Evolutionary conservation across 306 rosid species (phyloP), one percentile per base, ranked within the genome.

Genomic region (Glycine tomentella): DNA sequence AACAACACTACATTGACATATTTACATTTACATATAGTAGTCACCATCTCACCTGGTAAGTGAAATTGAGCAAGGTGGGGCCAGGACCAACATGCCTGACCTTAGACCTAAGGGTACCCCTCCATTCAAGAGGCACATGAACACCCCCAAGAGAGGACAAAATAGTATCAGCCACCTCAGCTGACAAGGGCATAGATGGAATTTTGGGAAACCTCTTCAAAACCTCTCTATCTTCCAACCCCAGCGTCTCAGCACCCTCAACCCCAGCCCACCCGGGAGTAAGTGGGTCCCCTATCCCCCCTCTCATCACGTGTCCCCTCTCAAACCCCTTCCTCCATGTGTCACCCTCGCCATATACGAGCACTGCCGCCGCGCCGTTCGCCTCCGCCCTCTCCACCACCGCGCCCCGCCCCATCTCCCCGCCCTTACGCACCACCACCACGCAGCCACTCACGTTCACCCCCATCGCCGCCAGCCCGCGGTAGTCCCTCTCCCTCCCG

Each of bases 231-330:
- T 95, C 88, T 5, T 86, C 91, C 80, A 80, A 78, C 17, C 85
- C 84, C 82, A 92, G 78, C 44, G 80, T 91, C 82, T 95, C 98
- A 7, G 89, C 92, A 8, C 93, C 98, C 1, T 87, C 93, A 58
- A 86, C 89, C 56, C 88, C 92, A 77, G 87, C 92, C 99, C 99
- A 95, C 25, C 98, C 99, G 2, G 99, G 99, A 68, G 82, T 90
- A 0, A 93, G 90, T 67, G 99, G 98, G 96, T 95, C 98, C 90
- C 99, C 99, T 25, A 87, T 72, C 7, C 97, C 99, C 33, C 82
- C 40, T 36, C 40, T 90, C 95, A 89, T 89, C 66, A 91, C 99
- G 14, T 94, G 72, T 52, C 99, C 99, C 67, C 99, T 89, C 90
- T 95, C 99, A 80, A 93, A 91, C 17, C 99, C 99, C 20, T 89